Evolutionary conservation across 805 yeast species (phyloP).

Genomic region (Saccharomycopsis selenospora): DNA sequence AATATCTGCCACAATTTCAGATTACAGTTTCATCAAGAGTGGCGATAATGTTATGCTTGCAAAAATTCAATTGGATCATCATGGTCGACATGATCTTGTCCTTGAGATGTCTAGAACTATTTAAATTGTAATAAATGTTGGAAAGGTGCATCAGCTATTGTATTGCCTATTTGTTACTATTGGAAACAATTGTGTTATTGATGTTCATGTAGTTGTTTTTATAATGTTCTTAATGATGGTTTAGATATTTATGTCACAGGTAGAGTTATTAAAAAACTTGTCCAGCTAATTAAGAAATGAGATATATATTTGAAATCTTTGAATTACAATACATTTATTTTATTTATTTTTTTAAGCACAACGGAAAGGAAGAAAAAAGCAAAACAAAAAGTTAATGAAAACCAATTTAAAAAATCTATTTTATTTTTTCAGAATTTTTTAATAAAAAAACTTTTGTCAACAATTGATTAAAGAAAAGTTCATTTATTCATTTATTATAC

Average conservation of each 20-base stretch:
- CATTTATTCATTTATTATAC: too few species aligned
- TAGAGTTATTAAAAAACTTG: constrained; percentile 30
- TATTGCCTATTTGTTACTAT: constrained; percentile 60
- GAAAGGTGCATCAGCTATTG: constrained; percentile 53
- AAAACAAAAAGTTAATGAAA: too few species aligned
- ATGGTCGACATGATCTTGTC: constrained; percentile 23
- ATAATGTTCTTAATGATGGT: constrained; percentile 47
- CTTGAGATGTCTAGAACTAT: constrained; percentile 52
- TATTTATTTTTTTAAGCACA: too few species aligned
- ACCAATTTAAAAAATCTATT: too few species aligned
- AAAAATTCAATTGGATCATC: constrained; percentile 48
- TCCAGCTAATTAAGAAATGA: too few species aligned
- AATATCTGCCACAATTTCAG: constrained; percentile 56
- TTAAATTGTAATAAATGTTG: constrained; percentile 53
- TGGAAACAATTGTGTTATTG: constrained; percentile 56
- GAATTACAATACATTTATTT: too few species aligned
- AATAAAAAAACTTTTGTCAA: too few species aligned
- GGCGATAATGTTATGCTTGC: constrained; percentile 58
- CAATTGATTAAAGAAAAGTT: too few species aligned
- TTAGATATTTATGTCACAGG: constrained; percentile 63
- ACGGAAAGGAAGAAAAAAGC: too few species aligned
- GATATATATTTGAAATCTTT: too few species aligned
- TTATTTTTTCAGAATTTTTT: too few species aligned
- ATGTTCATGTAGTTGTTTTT: constrained; percentile 60
- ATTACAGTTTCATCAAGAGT: constrained; percentile 50